Conservation (phyloP, 495 filamentous ascomycete genomes). For the Talaromyces proteolyticus region DNA sequence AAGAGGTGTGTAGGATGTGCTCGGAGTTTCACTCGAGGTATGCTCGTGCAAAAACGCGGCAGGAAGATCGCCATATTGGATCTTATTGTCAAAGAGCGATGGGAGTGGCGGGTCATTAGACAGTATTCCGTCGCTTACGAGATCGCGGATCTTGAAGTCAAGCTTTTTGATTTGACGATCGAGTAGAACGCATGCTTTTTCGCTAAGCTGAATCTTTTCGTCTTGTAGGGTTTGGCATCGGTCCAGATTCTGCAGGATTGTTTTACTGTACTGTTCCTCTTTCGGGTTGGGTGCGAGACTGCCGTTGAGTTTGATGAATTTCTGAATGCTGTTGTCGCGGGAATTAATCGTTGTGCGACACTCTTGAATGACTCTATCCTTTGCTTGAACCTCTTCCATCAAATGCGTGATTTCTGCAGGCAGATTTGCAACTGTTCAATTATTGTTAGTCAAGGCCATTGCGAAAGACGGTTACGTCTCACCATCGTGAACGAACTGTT, state of each 20-base stretch:
- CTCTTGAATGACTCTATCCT: conserved; percentile 74
- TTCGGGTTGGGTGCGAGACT: conserved; percentile 78
- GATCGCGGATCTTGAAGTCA: conserved; percentile 77
- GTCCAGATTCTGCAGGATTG: conserved; percentile 66
- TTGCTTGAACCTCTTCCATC: conserved; percentile 89
- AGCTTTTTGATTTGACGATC: conserved; percentile 87
- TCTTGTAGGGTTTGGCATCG: conserved; percentile 69
- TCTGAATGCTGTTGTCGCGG: conserved; percentile 78
- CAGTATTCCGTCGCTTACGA: conserved; percentile 76
- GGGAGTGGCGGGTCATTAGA: conserved; percentile 71
- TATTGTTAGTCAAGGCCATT: conserved; percentile 12
- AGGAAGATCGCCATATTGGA: conserved; percentile 50
- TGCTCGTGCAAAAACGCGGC: conserved; percentile 42
- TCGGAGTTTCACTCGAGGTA: conserved; percentile 14
- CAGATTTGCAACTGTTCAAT: conserved; percentile 64
- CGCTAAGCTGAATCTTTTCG: conserved; percentile 77
- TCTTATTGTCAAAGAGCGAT: conserved; percentile 63
- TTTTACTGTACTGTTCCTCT: conserved; percentile 67
- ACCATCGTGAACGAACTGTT: conserved; percentile 86
- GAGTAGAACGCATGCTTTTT: conserved; percentile 70
- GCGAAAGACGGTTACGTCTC: too few species aligned
- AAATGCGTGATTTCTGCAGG: conserved; percentile 88
- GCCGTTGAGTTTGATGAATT: conserved; percentile 81
- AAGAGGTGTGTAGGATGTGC: conserved; percentile 33
- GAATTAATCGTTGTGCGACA: conserved; percentile 67